A percentile compares a stretch with the other conserved stretches of the same genome.
Conservation (phyloP, 768 basidiomycete species). For the Hydnomerulius pinastri region DNA sequence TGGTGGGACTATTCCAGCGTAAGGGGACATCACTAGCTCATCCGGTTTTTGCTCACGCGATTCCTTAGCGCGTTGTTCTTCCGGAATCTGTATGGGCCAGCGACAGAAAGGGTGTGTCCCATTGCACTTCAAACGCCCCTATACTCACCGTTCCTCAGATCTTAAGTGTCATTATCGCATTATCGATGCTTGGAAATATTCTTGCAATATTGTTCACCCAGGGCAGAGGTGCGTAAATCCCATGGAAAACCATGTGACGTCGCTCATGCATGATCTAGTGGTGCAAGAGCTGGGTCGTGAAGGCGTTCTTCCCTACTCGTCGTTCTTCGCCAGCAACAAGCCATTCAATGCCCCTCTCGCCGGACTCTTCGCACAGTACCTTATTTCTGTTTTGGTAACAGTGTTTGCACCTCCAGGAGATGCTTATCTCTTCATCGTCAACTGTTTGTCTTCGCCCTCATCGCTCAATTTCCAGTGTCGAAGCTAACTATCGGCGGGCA, state of each 20-base stretch:
- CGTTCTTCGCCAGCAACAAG: conserved; percentile 69
- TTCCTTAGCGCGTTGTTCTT: conserved; percentile 65
- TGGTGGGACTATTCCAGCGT: conserved; percentile 73
- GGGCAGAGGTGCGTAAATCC: conserved; percentile 52
- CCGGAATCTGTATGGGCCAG: conserved; percentile 66
- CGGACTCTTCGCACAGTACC: conserved; percentile 63
- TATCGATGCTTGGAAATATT: conserved; percentile 67
- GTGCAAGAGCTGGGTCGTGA: conserved; percentile 76
- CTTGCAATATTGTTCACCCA: conserved; percentile 66
- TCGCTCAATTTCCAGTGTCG: neutral
- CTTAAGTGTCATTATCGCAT: conserved; percentile 60
- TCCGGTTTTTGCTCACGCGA: neutral
- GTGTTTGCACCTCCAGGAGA: conserved; percentile 67
- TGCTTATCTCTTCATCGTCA: conserved; percentile 71
- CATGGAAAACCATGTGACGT: neutral
- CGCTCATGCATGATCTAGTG: conserved; percentile 38
- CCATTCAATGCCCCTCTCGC: conserved; percentile 69
- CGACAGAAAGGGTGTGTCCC: conserved; percentile 53
- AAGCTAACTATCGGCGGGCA: conserved; percentile 21
- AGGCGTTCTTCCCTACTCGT: conserved; percentile 65
- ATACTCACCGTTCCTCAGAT: conserved; percentile 37
- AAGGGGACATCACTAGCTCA: conserved; percentile 23
- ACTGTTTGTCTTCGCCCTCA: conserved; percentile 42
- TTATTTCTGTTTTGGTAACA: conserved; percentile 56
- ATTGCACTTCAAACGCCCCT: neutral